Conservation (phyloP, 371 early-diverging fungal genomes). For the Phascolomyces articulosus region DNA sequence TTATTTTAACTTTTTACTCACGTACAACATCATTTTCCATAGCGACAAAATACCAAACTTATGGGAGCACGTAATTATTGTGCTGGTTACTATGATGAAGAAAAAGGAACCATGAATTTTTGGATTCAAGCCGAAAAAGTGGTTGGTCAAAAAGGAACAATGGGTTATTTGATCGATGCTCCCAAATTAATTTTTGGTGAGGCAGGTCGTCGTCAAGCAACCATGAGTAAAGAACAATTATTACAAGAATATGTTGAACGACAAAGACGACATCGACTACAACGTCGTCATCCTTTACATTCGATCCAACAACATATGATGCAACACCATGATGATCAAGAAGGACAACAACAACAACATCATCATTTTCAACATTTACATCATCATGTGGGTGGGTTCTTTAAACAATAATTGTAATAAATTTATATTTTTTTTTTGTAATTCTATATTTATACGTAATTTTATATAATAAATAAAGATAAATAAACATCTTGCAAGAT, state of each 20-base stretch:
- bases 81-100: constrained; percentile 35
- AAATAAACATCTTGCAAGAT: no score
- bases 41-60: constrained; percentile 28
- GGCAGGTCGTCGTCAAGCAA: constrained; percentile 13
- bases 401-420: neutral
- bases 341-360: no score
- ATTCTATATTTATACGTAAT: no score
- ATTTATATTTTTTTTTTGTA: no score
- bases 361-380: neutral
- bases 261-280: constrained; percentile 1
- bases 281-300: no score
- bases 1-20: no score
- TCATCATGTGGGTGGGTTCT: neutral
- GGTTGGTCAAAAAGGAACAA: constrained; percentile 36
- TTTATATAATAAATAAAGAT: no score
- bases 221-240: neutral
- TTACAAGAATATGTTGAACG: constrained; percentile 2
- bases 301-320: neutral
- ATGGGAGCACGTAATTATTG: constrained; percentile 37
- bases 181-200: constrained; percentile 40
- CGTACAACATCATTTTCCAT: no score
- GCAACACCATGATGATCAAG: neutral
- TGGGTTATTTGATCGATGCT: constrained; percentile 38
- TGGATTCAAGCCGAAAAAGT: constrained; percentile 42
- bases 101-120: constrained; percentile 33